Evolutionary conservation across 352 stramenopile genomes (phyloP), one percentile per base, ranked within the genome.

Genomic region (Elongisporangium undulatum): DNA sequence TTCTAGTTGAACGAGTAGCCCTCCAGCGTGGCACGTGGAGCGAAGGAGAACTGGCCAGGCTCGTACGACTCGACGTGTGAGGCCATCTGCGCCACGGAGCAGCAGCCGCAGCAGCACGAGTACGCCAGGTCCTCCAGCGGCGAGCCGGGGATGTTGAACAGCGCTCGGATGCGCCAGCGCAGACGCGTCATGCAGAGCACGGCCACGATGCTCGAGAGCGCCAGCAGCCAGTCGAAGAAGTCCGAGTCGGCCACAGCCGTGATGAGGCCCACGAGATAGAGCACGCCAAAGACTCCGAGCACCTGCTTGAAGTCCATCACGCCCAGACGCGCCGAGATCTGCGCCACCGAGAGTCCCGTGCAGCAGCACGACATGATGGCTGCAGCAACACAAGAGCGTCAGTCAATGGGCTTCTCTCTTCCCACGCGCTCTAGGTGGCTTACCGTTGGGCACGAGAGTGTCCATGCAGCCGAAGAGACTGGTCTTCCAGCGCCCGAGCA

Each of bases 41-140:
- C 59, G 34, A 93, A 90, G 10, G 71, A 55, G 58, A 82, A 88
- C 23, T 58, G 56, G 24, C 81, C 84, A 1, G 81, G 84, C 68
- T 89, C 75, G 62, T 91, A 93, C 54, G 81, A 86, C 66, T 90
- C 77, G 58, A 93, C 81, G 61, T 93, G 79, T 20, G 81, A 86
- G 10, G 81, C 84, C 77, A 91, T 89, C 64, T 92, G 83, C 10
- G 83, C 83, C 54, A 91, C 73, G 1, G 81, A 87, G 69, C 83
- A 92, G 69, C 74, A 90, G 58, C 74, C 77, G 63, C 83, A 92
- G 67, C 69, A 92, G 29, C 71, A 60, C 49, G 74, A 72, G 62
- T 67, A 73, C 17, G 66, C 64, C 10, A 58, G 62, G 59, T 91
- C 83, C 54, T 90, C 74, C 4, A 69, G 50, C 12, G 79, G 69